Base-by-base conservation (phyloP, 352 stramenopile species). In the Globisporangium emineosum region DNA sequence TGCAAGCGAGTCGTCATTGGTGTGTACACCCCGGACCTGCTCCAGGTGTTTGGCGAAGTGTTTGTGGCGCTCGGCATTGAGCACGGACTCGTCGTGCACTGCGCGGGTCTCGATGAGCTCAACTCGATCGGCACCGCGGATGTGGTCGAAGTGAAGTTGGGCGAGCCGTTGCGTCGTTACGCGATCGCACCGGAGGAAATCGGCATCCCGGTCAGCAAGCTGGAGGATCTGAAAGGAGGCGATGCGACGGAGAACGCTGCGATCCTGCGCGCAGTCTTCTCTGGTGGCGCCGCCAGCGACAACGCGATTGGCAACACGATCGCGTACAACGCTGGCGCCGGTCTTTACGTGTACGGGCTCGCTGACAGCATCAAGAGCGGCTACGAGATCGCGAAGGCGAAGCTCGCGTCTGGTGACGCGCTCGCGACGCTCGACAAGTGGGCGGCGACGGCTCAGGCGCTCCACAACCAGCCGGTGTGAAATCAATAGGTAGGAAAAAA, bases 51-150 rank as follows among this genome's bases (percentile, higher is more conserved):
- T 66, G 90, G 84, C 27, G 67, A 85, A 29, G 85, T 94, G 61
- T 76, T 93, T 66, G 69, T 98, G 68, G 79, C 97, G 33, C 86
- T 98, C 9, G 90, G 92, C 47, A 88, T 99, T 2, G 97, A 99
- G 68, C 97, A 99, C 78, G 98, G 94, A 10, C 89, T 99, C 27
- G 94, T 99, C 19, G 97, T 99, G 57, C 97, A 99, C 83, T 98
- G 97, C 47, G 91, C 91, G 12, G 97, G 97, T 5, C 85, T 99
- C n/a, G 98, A 99, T 78, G 98, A 99, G 71, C 97, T 99, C 57
- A 98, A 97, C 73, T 95, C 97, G 27, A 87, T 99, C 40, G 97
- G 97, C 15, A 51, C 69, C 1, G 87, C 87, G 9, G 79, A 96
- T n/a, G 71, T 96, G 13, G 83, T 93, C 57, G 87, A 96, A 60